Conservation (phyloP, 2,329 filamentous ascomycete genomes). For the Trichoderma sp. region DNA sequence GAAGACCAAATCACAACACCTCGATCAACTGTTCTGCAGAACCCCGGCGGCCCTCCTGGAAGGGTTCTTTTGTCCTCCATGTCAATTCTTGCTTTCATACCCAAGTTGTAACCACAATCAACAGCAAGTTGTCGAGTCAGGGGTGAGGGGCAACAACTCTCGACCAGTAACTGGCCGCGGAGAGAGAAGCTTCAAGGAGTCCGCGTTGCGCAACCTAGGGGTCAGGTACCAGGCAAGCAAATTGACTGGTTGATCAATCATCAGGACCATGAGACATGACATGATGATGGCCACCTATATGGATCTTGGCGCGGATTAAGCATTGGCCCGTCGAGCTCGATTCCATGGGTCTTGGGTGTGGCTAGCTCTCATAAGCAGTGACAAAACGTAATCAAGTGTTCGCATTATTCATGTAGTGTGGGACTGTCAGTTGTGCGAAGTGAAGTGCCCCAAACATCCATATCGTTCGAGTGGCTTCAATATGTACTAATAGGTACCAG, state of each 20-base stretch:
- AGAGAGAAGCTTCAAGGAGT: neutral
- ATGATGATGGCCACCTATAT: neutral
- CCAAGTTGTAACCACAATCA: neutral
- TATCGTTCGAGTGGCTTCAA: neutral
- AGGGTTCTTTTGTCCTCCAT: neutral
- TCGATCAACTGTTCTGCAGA: neutral
- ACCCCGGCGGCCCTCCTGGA: neutral
- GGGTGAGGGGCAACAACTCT: neutral
- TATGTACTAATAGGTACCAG: neutral
- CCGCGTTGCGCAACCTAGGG: slow-evolving; percentile 3
- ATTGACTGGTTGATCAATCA: slow-evolving; percentile 5
- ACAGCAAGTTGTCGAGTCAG: neutral
- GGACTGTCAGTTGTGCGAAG: neutral
- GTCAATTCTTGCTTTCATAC: neutral
- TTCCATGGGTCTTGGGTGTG: neutral
- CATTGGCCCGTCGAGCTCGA: slow-evolving; percentile 4
- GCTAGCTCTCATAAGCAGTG: neutral
- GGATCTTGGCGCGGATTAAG: neutral
- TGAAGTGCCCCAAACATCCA: neutral
- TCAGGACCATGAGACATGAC: neutral
- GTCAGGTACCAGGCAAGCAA: neutral
- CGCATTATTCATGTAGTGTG: neutral
- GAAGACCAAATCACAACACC: neutral
- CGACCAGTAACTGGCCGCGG: neutral
- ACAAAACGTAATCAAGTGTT: neutral